Base-by-base conservation (phyloP, 306 rosid species). In the Cucumis melo region DNA sequence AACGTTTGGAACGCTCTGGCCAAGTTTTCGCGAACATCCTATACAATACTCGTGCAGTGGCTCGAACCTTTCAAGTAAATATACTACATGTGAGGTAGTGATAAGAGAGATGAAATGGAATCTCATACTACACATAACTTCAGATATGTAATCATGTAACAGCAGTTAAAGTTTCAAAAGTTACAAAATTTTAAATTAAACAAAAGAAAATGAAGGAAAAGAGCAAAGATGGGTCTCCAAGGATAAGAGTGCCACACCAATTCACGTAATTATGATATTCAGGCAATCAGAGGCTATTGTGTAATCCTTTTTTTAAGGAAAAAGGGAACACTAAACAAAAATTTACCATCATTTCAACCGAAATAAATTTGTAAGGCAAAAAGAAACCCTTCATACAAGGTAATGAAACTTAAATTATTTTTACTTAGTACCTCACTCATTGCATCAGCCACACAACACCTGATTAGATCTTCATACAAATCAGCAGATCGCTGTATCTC, bases 21-120 rank as follows among this genome's bases (percentile, higher is more conserved):
- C 99, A 95, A 54, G 99, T 92, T 88, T 95, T 95, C 61, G 98
- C 87, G 72, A 88, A 95, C 96, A 95, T 88, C 87, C 99, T 88
- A 84, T 92, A 95, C 80, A 97, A 89, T 94, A 92, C 87, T 87
- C 99, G 90, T 56, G 99, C 99, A 61, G 93, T 89, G 4, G 97
- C 85, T 77, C 98, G 99, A 77, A 95, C 99, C 99, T 95, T 82
- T 78, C 77, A 85, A 81, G 84, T 81, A 80, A 64, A 50, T 24
- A 86, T 60, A 77, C 42, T 42, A 42, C 6, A 39, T 20, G 55
- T 68, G 74, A 68, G 74, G 56, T 44, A 44, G 57, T 21, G 46
- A 66, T 66, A 68, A 51, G 48, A 51, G 62, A 51, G 15, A 73
- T 72, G 62, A n/a, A 53, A 53, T 17, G 29, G 20, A 73, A 53